phyloP scores from a whole-genome alignment of 257 asterid species.

The Penstemon eatonii region DNA sequence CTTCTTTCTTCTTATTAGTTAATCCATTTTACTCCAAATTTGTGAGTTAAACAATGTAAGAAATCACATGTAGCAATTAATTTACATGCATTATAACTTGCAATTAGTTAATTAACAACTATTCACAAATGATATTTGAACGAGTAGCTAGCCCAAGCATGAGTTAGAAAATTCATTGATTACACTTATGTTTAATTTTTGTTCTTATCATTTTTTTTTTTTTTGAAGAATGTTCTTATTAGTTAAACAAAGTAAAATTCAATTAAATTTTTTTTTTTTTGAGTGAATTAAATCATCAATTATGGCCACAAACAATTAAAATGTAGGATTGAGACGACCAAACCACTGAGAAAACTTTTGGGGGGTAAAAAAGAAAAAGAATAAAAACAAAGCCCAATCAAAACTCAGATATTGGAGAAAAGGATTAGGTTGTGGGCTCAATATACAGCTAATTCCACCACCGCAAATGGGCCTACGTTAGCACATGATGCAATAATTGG shows the following conservation, averaged over 20 bases:
- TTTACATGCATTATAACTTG: not conserved
- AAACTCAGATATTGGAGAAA: not conserved
- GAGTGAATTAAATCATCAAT: not conserved
- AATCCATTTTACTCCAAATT: too few relatives aligned
- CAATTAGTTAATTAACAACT: too few relatives aligned
- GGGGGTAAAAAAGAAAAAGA: not conserved
- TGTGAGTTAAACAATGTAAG: not conserved
- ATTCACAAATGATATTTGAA: too few relatives aligned
- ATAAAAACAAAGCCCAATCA: not conserved
- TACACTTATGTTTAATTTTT: too few relatives aligned
- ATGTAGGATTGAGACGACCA: constrained; percentile 9
- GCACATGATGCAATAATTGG: constrained; percentile 27
- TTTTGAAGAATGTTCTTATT: too few relatives aligned
- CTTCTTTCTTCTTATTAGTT: not conserved
- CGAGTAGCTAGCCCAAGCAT: too few relatives aligned
- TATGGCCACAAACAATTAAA: constrained; percentile 3
- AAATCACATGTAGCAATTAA: not conserved
- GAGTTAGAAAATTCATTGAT: too few relatives aligned
- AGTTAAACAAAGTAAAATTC: too few relatives aligned
- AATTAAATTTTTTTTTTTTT: too few relatives aligned
- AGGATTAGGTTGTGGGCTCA: constrained; percentile 29
- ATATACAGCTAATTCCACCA: constrained; percentile 9
- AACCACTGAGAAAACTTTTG: not conserved
- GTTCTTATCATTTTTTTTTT: too few relatives aligned
- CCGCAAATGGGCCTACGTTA: constrained; percentile 26